Evolutionary conservation across 2,329 filamentous ascomycete species (phyloP).

Genomic region (Cadophora malorum): DNA sequence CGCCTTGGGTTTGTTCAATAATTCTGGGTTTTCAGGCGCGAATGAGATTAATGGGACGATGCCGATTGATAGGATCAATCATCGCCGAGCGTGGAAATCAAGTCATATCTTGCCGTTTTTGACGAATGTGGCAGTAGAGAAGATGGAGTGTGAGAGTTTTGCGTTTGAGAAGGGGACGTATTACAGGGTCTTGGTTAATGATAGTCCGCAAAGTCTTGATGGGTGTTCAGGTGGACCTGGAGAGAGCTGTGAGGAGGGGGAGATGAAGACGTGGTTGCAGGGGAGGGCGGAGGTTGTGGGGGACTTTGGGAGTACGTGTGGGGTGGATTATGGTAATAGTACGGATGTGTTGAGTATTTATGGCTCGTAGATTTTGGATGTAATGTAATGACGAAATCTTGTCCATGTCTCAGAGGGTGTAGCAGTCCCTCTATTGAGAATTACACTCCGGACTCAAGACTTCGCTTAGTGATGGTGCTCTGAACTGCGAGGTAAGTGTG

Average conservation of each 20-base stretch:
- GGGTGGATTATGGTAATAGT: constrained; percentile 39
- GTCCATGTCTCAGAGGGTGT: background rate
- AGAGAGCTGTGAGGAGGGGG: constrained; percentile 48
- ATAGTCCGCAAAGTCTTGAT: constrained; percentile 55
- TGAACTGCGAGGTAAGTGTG: too few species aligned
- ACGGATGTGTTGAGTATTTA: constrained; percentile 41
- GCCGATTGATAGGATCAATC: constrained; percentile 55
- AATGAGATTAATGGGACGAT: constrained; percentile 57
- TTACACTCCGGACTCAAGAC: too few species aligned
- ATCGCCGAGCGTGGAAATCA: constrained; percentile 56
- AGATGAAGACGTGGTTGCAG: constrained; percentile 32
- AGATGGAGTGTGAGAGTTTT: constrained; percentile 57
- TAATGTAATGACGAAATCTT: background rate
- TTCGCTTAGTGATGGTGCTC: too few species aligned
- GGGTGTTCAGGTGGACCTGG: constrained; percentile 57
- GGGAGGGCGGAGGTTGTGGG: constrained; percentile 48
- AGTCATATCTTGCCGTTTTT: constrained; percentile 60
- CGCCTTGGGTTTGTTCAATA: constrained; percentile 61
- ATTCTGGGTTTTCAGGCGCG: constrained; percentile 53
- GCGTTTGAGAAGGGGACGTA: constrained; percentile 53
- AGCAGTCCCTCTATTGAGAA: too few species aligned
- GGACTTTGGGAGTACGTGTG: constrained; percentile 51
- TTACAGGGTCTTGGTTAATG: constrained; percentile 58
- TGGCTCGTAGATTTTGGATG: background rate
- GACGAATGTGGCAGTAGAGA: constrained; percentile 59